Base-by-base conservation (phyloP, 805 yeast species). In the Saccharomycopsis oosterbeekiorum region DNA sequence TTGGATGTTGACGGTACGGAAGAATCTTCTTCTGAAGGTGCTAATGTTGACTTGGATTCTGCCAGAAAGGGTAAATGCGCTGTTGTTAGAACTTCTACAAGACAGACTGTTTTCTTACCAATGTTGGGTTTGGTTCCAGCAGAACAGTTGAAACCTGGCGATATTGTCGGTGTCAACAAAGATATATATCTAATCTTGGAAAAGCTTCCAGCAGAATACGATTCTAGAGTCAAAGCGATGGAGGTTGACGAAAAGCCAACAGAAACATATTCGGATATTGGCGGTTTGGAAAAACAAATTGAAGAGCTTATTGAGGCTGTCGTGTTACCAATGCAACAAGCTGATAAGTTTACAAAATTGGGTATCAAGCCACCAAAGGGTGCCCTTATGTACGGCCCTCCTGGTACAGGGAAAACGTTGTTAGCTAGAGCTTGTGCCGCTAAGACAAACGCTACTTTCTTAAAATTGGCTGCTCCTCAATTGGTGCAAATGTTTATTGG, bases 351-450 rank as follows among this genome's bases (percentile, higher is more conserved):
- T 78, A 89, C 89, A 71, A 84, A 84, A 62, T 79, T 94, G 75
- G 99, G 99, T 61, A 92, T 94, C 71, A 93, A 89, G 72, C 96
- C 99, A 15, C 99, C 99, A 62, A 94, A 94, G 74, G 99, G 99
- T 73, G 98, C 97, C 2, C 79, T 94, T 59, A 90, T 94, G 92
- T 94, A 94, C 72, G 99, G 99, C 42, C 98, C 99, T 9, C 99
- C 99, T 59, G 99, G 99, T 73, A 94, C 99, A 1, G 99, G 99
- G 73, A 94, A 94, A 75, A 94, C 99, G 1, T 78, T 94, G 64
- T 80, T 94, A 67, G 99, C 99, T 10, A 85, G 97, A 73, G 99
- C 99, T 1, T 96, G 97, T 77, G 99, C 99, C 26, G 97, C 97
- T 60, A 98, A 94, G 74, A 89, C 98, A 0, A 91, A 92, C 74